Evolutionary conservation across 116 monocot genomes (phyloP).

Genomic region (Zostera marina): DNA sequence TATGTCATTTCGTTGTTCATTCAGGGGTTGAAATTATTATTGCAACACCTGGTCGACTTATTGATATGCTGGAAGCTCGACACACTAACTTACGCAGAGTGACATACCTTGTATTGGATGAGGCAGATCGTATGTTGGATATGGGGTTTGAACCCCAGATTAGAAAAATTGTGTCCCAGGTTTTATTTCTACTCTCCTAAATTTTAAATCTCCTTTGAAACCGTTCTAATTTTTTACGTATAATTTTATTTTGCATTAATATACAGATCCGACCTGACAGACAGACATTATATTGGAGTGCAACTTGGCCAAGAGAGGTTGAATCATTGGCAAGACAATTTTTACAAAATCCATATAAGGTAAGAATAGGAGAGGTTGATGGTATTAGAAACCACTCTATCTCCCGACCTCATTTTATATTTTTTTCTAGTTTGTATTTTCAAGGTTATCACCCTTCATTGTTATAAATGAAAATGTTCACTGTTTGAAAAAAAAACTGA

Average conservation of each 20-base stretch:
- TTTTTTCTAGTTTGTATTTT: too few species aligned
- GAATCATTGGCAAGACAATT: conserved; percentile 75
- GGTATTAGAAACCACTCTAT: too few species aligned
- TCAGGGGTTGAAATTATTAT: conserved; percentile 92
- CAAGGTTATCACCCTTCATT: too few species aligned
- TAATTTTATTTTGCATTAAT: neutral
- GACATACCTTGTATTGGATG: conserved; percentile 90
- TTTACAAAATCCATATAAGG: conserved; percentile 87
- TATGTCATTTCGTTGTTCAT: conserved; percentile 11
- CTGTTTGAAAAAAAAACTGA: neutral
- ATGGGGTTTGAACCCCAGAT: conserved; percentile 99
- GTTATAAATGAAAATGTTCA: too few species aligned
- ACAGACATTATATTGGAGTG: conserved; percentile 98
- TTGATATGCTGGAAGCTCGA: conserved; percentile 91
- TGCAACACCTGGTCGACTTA: conserved; percentile 87
- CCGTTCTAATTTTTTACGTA: too few species aligned
- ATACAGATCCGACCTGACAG: conserved; percentile 87
- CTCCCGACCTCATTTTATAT: neutral
- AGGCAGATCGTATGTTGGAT: conserved; percentile 97
- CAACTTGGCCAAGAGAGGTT: conserved; percentile 95
- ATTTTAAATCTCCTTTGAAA: neutral
- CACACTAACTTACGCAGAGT: conserved; percentile 75
- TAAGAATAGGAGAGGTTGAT: too few species aligned
- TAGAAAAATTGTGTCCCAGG: conserved; percentile 80
- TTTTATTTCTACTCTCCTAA: conserved; percentile 8